phyloP scores from a whole-genome alignment of 2,329 filamentous ascomycete species.

The Drechmeria coniospora region DNA sequence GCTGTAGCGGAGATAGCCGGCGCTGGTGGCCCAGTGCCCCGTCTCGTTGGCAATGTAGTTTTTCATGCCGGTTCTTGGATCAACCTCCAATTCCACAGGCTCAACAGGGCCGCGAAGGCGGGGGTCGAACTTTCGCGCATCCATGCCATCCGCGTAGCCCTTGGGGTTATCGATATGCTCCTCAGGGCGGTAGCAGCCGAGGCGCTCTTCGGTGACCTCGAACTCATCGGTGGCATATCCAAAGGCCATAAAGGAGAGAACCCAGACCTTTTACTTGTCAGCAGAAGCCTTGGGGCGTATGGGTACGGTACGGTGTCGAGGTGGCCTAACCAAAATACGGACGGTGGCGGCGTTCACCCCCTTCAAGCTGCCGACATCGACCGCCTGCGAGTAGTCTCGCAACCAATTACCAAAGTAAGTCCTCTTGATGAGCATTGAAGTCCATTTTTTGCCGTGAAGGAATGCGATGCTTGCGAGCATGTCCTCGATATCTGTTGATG shows the following conservation, averaged over 20 bases:
- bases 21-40: conserved; percentile 77
- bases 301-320: conserved; percentile 2
- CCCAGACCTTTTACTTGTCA: conserved; percentile 41
- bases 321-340: conserved; percentile 51
- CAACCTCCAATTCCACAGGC: conserved; percentile 56
- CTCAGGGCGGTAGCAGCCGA: conserved; percentile 70
- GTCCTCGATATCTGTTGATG: conserved; percentile 63
- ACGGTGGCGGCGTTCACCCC: conserved; percentile 66
- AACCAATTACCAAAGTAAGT: conserved; percentile 83
- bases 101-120: conserved; percentile 70
- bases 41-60: conserved; percentile 94
- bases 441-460: conserved; percentile 73
- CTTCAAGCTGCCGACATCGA: conserved; percentile 69
- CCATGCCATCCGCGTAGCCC: conserved; percentile 71
- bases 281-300: neutral
- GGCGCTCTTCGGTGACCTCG: conserved; percentile 64
- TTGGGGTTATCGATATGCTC: conserved; percentile 64
- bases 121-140: conserved; percentile 68
- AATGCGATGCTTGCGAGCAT: conserved; percentile 65
- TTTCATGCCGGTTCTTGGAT: conserved; percentile 81
- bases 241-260: conserved; percentile 67
- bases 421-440: conserved; percentile 59
- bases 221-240: conserved; percentile 79
- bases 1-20: conserved; percentile 69
- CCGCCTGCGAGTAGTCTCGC: conserved; percentile 69